Evolutionary conservation across 257 asterid genomes (phyloP).

Genomic region (Plantago major): DNA sequence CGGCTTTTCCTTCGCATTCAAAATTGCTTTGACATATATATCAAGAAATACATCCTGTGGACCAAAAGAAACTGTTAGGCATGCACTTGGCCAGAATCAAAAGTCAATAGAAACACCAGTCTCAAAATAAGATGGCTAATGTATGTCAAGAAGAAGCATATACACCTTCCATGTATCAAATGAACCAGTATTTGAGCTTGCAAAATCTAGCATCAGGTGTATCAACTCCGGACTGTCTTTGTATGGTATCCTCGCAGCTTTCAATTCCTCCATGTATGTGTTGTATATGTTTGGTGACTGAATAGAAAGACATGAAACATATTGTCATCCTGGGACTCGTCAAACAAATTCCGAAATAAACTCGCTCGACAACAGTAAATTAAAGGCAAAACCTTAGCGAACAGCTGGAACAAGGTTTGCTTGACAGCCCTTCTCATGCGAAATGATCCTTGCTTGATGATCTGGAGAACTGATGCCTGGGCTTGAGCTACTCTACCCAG

Average conservation of each 20-base stretch:
- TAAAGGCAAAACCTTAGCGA: constrained; percentile 55
- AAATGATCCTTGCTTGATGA: constrained; percentile 68
- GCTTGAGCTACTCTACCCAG: constrained; percentile 70
- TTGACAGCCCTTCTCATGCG: constrained; percentile 68
- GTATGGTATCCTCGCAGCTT: constrained; percentile 67
- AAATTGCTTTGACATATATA: constrained; percentile 63
- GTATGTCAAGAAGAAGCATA: constrained; percentile 4
- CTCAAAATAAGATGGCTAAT: not conserved
- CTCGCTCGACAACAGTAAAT: constrained; percentile 3
- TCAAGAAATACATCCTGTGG: constrained; percentile 76
- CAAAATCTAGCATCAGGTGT: constrained; percentile 59
- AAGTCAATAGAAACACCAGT: not conserved
- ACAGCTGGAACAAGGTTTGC: constrained; percentile 48
- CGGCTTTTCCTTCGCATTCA: constrained; percentile 91
- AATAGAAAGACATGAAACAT: constrained; percentile 18
- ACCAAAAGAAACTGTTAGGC: constrained; percentile 28
- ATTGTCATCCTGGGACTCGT: constrained; percentile 3
- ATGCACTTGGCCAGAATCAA: not conserved
- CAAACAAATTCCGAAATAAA: constrained; percentile 18
- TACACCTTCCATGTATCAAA: constrained; percentile 72
- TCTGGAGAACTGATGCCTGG: constrained; percentile 66
- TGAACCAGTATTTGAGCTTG: constrained; percentile 39
- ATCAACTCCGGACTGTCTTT: constrained; percentile 69
- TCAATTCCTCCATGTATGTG: constrained; percentile 71
- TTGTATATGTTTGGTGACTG: constrained; percentile 71